A percentile compares a stretch with the other conserved stretches of the same genome.
These are phyloP conservation scores for Hymenoscyphus fraxineus DNA, from an alignment of 2,329 filamentous ascomycete species.

Conservation along the genomic window DNA sequence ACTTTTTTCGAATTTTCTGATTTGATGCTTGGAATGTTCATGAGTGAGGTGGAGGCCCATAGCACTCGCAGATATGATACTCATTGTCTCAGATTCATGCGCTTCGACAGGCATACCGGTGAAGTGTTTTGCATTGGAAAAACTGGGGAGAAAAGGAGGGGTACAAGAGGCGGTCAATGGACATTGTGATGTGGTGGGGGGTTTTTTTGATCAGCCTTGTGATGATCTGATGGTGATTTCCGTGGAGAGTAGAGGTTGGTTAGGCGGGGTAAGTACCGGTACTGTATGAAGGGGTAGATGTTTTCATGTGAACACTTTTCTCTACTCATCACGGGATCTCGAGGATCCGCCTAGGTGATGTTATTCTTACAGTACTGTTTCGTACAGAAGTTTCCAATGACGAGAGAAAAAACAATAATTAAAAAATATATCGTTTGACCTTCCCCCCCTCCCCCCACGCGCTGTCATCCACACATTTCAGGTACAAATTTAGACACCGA, in stretches of 20 bases:
- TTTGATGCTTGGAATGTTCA: not conserved
- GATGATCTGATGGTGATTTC: not conserved
- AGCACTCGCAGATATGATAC: not conserved
- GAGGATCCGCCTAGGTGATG: not conserved
- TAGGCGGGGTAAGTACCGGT: not conserved
- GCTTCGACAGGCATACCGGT: not conserved
- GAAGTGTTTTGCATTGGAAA: slow-evolving; percentile 1
- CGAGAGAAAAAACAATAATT: not conserved
- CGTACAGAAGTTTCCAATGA: not conserved
- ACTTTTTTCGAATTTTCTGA: not conserved
- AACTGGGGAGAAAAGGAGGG: not conserved
- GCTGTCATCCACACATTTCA: not conserved
- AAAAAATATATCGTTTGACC: not conserved
- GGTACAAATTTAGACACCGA: not conserved
- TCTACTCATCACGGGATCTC: not conserved
- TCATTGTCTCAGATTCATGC: not conserved
- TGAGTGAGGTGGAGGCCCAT: not conserved
- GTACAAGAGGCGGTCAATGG: slow-evolving; percentile 1
- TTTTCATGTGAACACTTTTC: not conserved
- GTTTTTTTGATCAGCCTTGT: not conserved
- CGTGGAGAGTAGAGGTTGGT: not conserved
- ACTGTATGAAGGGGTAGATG: not conserved
- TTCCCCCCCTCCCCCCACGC: not conserved
- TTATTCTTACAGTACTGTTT: not conserved
- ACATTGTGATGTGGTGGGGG: not conserved